Base-by-base conservation (phyloP, 2,329 filamentous ascomycete species). In the Fusarium sp. region DNA sequence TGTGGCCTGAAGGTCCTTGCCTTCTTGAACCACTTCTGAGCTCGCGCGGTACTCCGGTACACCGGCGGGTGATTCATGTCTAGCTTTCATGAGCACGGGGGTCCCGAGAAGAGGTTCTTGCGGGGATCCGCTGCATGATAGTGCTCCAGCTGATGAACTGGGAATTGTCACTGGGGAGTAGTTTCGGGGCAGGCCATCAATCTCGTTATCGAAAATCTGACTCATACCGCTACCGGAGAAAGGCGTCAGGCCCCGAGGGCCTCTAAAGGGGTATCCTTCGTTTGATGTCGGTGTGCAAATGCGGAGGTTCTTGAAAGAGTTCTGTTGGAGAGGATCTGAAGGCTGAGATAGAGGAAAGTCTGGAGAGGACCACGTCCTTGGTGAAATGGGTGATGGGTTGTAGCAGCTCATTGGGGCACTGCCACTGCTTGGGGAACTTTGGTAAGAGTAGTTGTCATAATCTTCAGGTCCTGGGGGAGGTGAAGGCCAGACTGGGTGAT, bases 391-490 rank as follows among this genome's bases (percentile, higher is more conserved):
- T 19, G 79, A 76, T 37, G 74, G 67, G 60, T 78, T 77, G 72
- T 80, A 80, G 57, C 69, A 74, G 42, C 74, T 57, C 51, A 73
- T 55, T 49, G 72, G 63, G 57, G 68, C 70, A 57, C 73, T 73
- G 8, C 68, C 74, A 42, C 72, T 75, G 21, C 74, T 75, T 8
- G 81, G 79, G 15, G 81, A 82, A 35, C 76, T 78, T 56, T 79
- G 76, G 71, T 80, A 81, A 46, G 79, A 79, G 59, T 80, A 80
- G 63, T 78, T 78, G 25, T 84, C 83, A 52, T 80, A 77, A 29
- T 84, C 83, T 38, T 83, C 80, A 41, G 78, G 77, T 18, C 78
- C 77, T 14, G 78, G 77, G 16, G 81, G 82, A 35, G 84, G 82
- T 31, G 82, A 84, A 39, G 79, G 78, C 78, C 81, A 82, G 54